These are phyloP conservation scores for Lepiota venenata DNA, from an alignment of 768 basidiomycete genomes.

Conservation along the genomic window DNA sequence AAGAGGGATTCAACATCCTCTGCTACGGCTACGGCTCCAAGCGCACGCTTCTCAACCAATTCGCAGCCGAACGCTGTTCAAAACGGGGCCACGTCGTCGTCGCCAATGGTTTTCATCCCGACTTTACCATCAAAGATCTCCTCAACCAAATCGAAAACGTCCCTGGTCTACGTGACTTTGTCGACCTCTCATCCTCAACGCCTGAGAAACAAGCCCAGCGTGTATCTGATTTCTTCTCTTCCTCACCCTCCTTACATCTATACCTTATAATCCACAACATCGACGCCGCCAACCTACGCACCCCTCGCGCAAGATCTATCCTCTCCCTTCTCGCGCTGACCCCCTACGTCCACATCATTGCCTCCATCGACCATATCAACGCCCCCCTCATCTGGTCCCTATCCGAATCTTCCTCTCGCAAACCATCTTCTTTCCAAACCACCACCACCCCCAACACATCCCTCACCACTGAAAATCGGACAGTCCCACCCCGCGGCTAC, in stretches of 20 bases:
- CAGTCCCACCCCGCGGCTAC: conserved; percentile 45
- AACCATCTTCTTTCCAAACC: conserved; percentile 21
- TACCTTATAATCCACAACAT: conserved; percentile 89
- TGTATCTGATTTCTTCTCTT: conserved; percentile 63
- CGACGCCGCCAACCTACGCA: conserved; percentile 70
- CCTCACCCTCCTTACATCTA: conserved; percentile 37
- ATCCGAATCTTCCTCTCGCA: conserved; percentile 57
- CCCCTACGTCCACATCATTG: conserved; percentile 75
- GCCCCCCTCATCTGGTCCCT: conserved; percentile 82
- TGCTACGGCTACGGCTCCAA: conserved; percentile 94
- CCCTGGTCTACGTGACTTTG: conserved; percentile 34
- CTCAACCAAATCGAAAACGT: conserved; percentile 56
- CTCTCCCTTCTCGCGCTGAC: conserved; percentile 72
- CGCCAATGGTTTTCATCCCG: conserved; percentile 74
- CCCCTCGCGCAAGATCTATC: conserved; percentile 56
- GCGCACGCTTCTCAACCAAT: conserved; percentile 66
- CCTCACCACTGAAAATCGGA: not conserved
- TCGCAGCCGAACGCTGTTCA: conserved; percentile 56
- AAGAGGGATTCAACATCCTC: conserved; percentile 82
- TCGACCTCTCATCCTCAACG: conserved; percentile 31
- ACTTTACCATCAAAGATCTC: conserved; percentile 65
- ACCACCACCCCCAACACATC: not conserved
- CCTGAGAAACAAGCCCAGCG: conserved; percentile 62
- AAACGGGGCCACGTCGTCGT: conserved; percentile 70
- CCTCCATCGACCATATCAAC: conserved; percentile 86